Evolutionary conservation across 179 eudicot genomes (phyloP).

Genomic region (Silene noctiflora): DNA sequence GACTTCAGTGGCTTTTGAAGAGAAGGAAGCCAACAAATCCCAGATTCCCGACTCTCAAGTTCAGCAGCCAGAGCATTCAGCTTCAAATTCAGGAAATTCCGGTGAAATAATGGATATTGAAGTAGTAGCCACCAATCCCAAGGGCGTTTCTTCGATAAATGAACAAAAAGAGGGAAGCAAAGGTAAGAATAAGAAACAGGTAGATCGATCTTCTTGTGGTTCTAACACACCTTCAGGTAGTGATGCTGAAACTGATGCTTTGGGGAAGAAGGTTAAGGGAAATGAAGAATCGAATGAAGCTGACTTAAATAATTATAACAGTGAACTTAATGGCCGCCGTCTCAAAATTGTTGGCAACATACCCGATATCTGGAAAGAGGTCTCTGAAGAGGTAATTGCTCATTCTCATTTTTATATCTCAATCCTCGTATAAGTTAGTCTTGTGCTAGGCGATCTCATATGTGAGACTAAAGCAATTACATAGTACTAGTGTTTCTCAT

Average conservation of each 20-base stretch:
- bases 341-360: slow-evolving; percentile 40
- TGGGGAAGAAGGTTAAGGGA: slow-evolving; percentile 45
- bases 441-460: neutral
- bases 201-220: slow-evolving; percentile 96
- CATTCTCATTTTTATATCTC: neutral
- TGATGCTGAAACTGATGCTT: slow-evolving; percentile 81
- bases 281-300: slow-evolving; percentile 54
- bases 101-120: slow-evolving; percentile 40
- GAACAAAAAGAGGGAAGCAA: slow-evolving; percentile 51
- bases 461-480: neutral
- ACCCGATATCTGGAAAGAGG: slow-evolving; percentile 88
- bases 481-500: neutral
- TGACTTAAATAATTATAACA: slow-evolving; percentile 37
- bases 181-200: slow-evolving; percentile 44
- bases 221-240: slow-evolving; percentile 88
- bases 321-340: slow-evolving; percentile 59
- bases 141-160: slow-evolving; percentile 28
- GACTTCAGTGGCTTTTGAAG: slow-evolving; percentile 29
- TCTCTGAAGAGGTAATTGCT: slow-evolving; percentile 75
- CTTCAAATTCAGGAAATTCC: slow-evolving; percentile 59
- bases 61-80: slow-evolving; percentile 34
- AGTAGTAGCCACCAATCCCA: slow-evolving; percentile 31
- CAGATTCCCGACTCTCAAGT: slow-evolving; percentile 35
- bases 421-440: neutral
- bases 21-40: slow-evolving; percentile 35